A percentile compares a stretch with the other conserved stretches of the same genome.
Conservation (phyloP, 2,329 filamentous ascomycete genomes). For the Fusarium nygamai region DNA sequence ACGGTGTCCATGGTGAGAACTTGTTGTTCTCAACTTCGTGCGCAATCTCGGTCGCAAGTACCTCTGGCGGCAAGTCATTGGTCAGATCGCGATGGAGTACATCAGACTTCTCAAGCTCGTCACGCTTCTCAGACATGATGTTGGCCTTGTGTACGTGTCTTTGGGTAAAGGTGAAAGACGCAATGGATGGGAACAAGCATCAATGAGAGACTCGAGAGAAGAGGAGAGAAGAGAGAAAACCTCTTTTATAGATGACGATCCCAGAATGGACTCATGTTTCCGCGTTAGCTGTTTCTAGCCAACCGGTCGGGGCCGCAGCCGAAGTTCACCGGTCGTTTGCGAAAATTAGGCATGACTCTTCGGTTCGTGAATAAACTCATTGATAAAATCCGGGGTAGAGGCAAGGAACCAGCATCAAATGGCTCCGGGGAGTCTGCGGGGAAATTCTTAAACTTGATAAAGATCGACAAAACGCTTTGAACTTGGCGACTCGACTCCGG, state of each 20-base stretch:
- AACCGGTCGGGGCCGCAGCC: background rate
- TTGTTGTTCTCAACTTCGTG: conserved; percentile 51
- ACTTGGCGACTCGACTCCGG: background rate
- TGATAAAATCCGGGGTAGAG: conserved; percentile 16
- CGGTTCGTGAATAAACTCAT: conserved; percentile 11
- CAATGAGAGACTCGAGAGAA: background rate
- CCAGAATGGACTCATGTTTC: background rate
- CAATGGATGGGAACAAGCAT: background rate
- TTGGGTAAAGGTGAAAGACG: background rate
- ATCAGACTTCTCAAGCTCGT: conserved; percentile 10
- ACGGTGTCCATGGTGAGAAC: conserved; percentile 59
- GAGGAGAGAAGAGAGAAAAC: background rate
- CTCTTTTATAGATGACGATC: background rate
- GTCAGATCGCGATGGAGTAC: conserved; percentile 2
- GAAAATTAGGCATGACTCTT: background rate
- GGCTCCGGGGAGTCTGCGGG: conserved; percentile 4
- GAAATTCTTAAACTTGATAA: background rate
- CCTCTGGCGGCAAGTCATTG: conserved; percentile 7
- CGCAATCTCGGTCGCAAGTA: conserved; percentile 52
- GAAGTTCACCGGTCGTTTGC: background rate
- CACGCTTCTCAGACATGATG: conserved; percentile 5
- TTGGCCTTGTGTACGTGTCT: no score
- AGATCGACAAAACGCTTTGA: background rate
- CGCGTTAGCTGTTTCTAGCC: conserved; percentile 1
- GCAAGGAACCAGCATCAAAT: background rate